Evolutionary conservation across 2,329 filamentous ascomycete genomes (phyloP), one percentile per base, ranked within the genome.

Genomic region (Mollisia scopiformis): DNA sequence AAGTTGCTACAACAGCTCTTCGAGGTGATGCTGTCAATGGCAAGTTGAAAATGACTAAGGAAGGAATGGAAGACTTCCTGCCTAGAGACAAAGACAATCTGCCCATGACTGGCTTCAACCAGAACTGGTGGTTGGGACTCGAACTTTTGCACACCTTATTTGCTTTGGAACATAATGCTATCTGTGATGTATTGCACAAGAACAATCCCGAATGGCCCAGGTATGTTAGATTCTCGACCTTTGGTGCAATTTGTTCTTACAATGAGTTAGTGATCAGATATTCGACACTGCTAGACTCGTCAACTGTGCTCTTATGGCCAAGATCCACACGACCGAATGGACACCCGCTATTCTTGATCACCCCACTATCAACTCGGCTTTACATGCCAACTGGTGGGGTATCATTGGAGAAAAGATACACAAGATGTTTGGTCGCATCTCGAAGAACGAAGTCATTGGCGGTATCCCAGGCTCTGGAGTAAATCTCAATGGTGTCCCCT

Each of bases 311-410:
- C 30, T 64, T 14, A 58, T 62, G 57, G 62, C 62, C 14, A 64
- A 64, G 19, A 62, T 64, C n/a, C 59, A 64, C 47, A 64, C 62
- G 0, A 51, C 58, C 6, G 59, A 64, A 52, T 64, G 62, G 59
- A 64, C 62, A 4, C 62, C 62, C 14, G 59, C 62, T 6, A 64
- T 64, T 35, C 39, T 64, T 4, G 61, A 43, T 27, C 62, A 64
- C 37, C 59, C 59, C 2, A 59, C 62, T 27, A 50, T 58, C 21
- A 28, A 56, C 33, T 55, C 46, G 41, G 58, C 55, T 8, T 35
- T 64, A 37, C 33, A 58, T 41, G 58, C 58, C 14, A 64, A 64
- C 33, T 60, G 62, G 62, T 64, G 62, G 59, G 62, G 62, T 10
- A 14, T 64, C 8, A 52, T 64, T 13, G 62, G 59, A 2, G 62